Evolutionary conservation across 805 yeast species (phyloP).

Genomic region (Kluyveromyces siamensis): DNA sequence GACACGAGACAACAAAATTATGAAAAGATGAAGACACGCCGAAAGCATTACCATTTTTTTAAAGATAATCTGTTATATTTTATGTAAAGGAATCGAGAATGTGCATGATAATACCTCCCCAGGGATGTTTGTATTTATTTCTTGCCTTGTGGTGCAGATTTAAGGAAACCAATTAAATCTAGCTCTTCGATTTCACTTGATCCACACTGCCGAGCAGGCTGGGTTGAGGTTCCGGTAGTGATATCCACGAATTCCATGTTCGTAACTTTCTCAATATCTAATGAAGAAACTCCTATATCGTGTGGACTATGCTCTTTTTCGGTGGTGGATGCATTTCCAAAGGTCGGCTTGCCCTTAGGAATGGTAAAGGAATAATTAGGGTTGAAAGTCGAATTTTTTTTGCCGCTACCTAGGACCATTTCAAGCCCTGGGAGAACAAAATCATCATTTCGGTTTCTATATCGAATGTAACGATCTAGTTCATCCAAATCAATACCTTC

Average conservation of each 20-base stretch:
- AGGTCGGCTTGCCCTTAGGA: neutral
- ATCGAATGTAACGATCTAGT: slow-evolving; percentile 16
- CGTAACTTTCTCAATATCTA: neutral
- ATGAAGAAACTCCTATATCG: neutral
- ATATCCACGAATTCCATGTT: slow-evolving; percentile 1
- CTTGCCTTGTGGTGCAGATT: neutral
- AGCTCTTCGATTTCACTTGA: neutral
- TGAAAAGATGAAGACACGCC: too few species aligned
- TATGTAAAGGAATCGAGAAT: too few species aligned
- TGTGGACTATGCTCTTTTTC: neutral
- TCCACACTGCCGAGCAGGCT: neutral
- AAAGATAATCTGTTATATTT: too few species aligned
- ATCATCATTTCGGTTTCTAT: slow-evolving; percentile 11
- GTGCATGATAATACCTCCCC: neutral
- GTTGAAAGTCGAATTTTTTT: slow-evolving; percentile 5
- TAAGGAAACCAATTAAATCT: neutral
- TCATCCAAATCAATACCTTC: slow-evolving; percentile 28
- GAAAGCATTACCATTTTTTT: too few species aligned
- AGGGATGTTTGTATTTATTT: neutral
- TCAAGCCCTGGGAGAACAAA: slow-evolving; percentile 20
- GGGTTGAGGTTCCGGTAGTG: neutral
- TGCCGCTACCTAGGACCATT: slow-evolving; percentile 8
- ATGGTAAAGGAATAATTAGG: slow-evolving; percentile 3
- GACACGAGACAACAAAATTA: too few species aligned
- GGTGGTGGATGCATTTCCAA: neutral